Percentiles rank a stretch among this genome's conserved stretches.
phyloP scores from a whole-genome alignment of 345 rosid genomes.

The Barbarea vulgaris region DNA sequence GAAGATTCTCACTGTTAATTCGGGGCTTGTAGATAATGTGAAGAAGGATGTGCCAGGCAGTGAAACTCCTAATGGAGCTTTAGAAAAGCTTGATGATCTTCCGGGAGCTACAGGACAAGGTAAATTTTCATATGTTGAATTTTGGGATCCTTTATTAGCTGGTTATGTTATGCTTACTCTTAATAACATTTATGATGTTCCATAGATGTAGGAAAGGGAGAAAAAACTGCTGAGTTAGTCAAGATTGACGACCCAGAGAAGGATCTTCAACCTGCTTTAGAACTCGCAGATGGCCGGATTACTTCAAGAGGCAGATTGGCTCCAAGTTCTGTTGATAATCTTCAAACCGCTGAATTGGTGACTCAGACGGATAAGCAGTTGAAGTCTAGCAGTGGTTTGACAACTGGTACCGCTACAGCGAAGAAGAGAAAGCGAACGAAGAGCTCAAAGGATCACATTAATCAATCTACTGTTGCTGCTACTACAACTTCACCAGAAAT shows the following conservation, averaged over 20 bases:
- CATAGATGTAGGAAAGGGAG: no score
- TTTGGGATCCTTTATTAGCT: not conserved
- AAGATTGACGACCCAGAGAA: no score
- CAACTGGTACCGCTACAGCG: no score
- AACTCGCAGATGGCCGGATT: not conserved
- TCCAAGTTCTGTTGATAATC: not conserved
- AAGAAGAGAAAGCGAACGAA: no score
- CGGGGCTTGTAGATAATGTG: no score
- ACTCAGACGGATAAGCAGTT: not conserved
- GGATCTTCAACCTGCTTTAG: not conserved
- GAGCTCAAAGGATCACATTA: no score
- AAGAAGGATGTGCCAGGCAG: not conserved
- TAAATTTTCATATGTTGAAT: not conserved
- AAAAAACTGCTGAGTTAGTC: no score
- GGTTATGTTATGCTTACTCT: no score
- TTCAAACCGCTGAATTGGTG: not conserved
- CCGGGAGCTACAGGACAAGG: not conserved
- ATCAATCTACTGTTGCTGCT: no score
- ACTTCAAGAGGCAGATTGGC: no score
- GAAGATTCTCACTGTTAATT: not conserved
- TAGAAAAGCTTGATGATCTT: constrained; percentile 15
- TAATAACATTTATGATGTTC: no score
- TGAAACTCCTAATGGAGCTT: not conserved
- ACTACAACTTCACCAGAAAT: no score
- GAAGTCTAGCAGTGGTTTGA: constrained; percentile 18